A percentile compares a stretch with the other conserved stretches of the same genome.
Evolutionary conservation across 1,284 basidiomycete genomes (phyloP).

Genomic region (Moesziomyces sp.): DNA sequence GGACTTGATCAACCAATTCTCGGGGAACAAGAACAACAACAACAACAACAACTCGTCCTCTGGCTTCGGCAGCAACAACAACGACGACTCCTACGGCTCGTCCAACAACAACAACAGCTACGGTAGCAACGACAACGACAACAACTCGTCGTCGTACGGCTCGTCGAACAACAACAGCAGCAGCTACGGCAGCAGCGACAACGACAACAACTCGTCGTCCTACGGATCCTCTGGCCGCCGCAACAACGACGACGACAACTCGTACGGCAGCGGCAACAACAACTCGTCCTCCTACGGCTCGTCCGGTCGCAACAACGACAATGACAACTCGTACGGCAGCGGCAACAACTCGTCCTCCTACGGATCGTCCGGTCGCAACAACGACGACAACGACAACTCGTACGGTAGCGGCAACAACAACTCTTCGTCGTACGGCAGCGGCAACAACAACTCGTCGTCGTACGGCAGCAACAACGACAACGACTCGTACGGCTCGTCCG

Average conservation of each 20-base stretch:
- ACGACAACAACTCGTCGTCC: slow-evolving; percentile 8
- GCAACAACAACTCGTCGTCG: slow-evolving; percentile 14
- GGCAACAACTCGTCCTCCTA: neutral
- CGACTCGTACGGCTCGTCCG: too few species aligned
- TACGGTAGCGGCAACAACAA: slow-evolving; percentile 10
- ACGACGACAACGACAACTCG: slow-evolving; percentile 4
- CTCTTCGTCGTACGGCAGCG: slow-evolving; percentile 1
- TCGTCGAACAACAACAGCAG: slow-evolving; percentile 1
- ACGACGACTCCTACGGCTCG: slow-evolving; percentile 11
- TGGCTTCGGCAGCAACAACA: slow-evolving; percentile 8
- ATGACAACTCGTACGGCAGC: slow-evolving; percentile 1
- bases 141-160: neutral
- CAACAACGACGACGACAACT: slow-evolving; percentile 20
- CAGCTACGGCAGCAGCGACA: slow-evolving; percentile 16
- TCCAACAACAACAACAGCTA: slow-evolving; percentile 11
- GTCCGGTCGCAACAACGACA: slow-evolving; percentile 13
- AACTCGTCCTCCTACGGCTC: neutral
- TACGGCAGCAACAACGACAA: too few species aligned
- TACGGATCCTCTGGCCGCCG: neutral
- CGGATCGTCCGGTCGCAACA: neutral
- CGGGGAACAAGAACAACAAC: slow-evolving; percentile 42
- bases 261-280: slow-evolving; percentile 16
- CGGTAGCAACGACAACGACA: slow-evolving; percentile 14
- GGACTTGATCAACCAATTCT: slow-evolving; percentile 41
- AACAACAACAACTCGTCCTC: slow-evolving; percentile 25